Evolutionary conservation across 2,329 filamentous ascomycete genomes (phyloP), one percentile per base, ranked within the genome.

Genomic region (Amauroascus verrucosus): DNA sequence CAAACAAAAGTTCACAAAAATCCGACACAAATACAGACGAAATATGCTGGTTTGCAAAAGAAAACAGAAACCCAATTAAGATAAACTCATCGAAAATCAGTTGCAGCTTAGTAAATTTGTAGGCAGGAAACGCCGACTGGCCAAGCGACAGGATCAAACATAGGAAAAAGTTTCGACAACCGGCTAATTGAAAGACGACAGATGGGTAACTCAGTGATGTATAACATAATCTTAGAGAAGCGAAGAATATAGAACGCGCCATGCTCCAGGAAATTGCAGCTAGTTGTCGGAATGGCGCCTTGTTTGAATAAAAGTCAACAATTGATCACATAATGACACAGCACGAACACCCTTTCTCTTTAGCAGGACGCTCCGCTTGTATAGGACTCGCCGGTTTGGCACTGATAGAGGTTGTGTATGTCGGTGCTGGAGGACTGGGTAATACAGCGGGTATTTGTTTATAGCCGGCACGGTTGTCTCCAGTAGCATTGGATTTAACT

Each of bases 261-360:
- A 20, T 16, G 26, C 30, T 22, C 30, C 9, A 37, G 18, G 32
- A 40, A 26, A 37, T 35, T 46, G 37, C 37, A n/a, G 14, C 9
- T 18, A 40, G 14, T 5, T 40, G 37, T 14, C 22, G 13, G 13
- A 26, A 24, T 13, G 16, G 18, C 37, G 11, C 37, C 37, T 6
- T 18, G 37, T 5, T 22, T 20, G 13, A 4, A 9, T 7, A 14
- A 9, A 5, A 30, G 26, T 2, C 6, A 16, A 13, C 2, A 5
- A 30, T 24, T 26, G 28, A 24, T 48, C 49, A 88, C 85, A 88
- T 88, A 60, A 90, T 78, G 57, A 87, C 74, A 68, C 85, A 89
- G 68, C 84, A 86, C 55, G 80, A 82, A 60, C 84, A 84, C 9
- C 80, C 78, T 58, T 76, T 78, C 62, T 81, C 76, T 61, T 80